Percentiles rank a stretch among this genome's conserved stretches.
Conservation (phyloP, 2,329 filamentous ascomycete species). For the Paecilomyces fulvus region DNA sequence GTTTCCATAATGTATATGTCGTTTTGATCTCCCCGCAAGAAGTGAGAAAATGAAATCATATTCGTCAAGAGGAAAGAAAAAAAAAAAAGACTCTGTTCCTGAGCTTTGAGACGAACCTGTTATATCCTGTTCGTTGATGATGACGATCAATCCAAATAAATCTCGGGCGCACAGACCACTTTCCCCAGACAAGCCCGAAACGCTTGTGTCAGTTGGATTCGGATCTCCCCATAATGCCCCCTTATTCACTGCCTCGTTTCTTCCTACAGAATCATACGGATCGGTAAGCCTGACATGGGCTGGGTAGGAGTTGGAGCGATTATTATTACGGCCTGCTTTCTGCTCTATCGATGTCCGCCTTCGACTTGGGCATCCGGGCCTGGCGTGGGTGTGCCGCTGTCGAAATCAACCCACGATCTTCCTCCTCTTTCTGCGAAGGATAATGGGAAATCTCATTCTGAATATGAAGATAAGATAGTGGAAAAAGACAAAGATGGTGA, state of each 20-base stretch:
- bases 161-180: not conserved
- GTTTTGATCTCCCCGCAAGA: not conserved
- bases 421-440: not conserved
- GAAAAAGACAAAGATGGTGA: constrained; percentile 7
- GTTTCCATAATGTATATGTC: not conserved
- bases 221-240: not conserved
- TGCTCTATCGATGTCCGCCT: constrained; percentile 33
- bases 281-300: constrained; percentile 27
- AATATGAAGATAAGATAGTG: not conserved
- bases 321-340: constrained; percentile 29
- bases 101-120: not conserved
- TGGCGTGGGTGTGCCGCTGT: constrained; percentile 2
- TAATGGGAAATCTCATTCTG: not conserved
- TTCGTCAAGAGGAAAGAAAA: not conserved
- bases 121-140: not conserved
- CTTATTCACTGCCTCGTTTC: not conserved
- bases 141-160: not conserved
- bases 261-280: not conserved
- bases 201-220: not conserved
- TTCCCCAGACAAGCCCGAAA: not conserved
- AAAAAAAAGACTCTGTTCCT: not conserved
- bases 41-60: not conserved
- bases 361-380: constrained; percentile 23
- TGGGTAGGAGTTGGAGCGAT: constrained; percentile 32
- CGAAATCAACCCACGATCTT: not conserved